phyloP scores from a whole-genome alignment of 768 basidiomycete species.

The Lentinula detonsa region DNA sequence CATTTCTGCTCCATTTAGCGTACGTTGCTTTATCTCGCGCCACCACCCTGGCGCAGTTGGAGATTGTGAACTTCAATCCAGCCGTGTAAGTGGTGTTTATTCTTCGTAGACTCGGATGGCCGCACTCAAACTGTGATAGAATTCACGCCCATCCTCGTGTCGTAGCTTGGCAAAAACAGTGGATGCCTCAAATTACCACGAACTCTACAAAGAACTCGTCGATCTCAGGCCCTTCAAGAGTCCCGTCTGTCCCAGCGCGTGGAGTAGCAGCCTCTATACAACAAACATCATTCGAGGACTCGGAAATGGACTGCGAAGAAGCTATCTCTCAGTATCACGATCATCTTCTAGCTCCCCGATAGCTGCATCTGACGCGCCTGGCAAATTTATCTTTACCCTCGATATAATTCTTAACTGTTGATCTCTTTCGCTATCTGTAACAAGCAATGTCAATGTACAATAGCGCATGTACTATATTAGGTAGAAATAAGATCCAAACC shows the following conservation, averaged over 20 bases:
- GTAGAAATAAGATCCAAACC: too few species aligned
- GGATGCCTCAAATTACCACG: conserved; percentile 4
- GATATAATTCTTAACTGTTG: too few species aligned
- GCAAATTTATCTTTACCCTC: too few species aligned
- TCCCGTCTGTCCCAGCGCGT: neutral
- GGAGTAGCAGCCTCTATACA: neutral
- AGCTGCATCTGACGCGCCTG: neutral
- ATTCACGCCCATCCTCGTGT: conserved; percentile 64
- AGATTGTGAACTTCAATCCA: conserved; percentile 62
- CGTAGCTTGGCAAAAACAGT: conserved; percentile 44
- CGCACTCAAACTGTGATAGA: conserved; percentile 24
- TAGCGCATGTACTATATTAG: neutral
- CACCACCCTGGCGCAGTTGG: conserved; percentile 53
- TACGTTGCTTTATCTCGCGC: conserved; percentile 77
- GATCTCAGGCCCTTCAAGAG: neutral
- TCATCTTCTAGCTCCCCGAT: neutral
- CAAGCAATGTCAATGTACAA: neutral
- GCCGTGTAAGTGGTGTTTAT: conserved; percentile 37
- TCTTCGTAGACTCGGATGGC: neutral
- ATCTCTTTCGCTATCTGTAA: neutral
- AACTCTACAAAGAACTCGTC: conserved; percentile 8
- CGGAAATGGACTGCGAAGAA: conserved; percentile 34
- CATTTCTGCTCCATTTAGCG: conserved; percentile 26
- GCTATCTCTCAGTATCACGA: conserved; percentile 22
- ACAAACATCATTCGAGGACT: conserved; percentile 16